Evolutionary conservation across 345 rosid species (phyloP).

Genomic region (Euphorbia peplus): DNA sequence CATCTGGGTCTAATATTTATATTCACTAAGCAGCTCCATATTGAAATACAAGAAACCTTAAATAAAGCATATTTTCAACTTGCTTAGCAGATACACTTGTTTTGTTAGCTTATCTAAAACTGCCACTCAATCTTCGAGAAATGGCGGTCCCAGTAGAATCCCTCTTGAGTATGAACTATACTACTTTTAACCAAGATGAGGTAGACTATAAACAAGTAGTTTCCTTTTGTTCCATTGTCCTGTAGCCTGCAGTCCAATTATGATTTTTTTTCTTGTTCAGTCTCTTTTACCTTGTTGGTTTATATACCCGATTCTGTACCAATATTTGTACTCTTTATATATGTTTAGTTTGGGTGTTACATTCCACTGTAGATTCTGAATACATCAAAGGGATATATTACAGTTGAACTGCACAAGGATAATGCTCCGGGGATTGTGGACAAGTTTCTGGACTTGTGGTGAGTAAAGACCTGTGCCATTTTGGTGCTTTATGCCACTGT

Average conservation of each 20-base stretch:
- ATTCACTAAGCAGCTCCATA: not conserved
- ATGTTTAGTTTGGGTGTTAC: slow-evolving; percentile 5
- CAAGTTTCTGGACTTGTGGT: slow-evolving; percentile 73
- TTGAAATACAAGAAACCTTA: not conserved
- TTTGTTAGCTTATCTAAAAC: not conserved
- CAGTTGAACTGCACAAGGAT: slow-evolving; percentile 72
- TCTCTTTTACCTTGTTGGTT: not conserved
- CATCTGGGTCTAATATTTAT: not conserved
- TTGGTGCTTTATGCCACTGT: not conserved
- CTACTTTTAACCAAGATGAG: not conserved
- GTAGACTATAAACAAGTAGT: not conserved
- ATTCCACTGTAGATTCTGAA: slow-evolving; percentile 52
- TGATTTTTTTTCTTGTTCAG: not conserved
- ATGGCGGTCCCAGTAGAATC: not conserved
- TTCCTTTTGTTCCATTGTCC: not conserved
- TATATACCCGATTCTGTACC: not conserved
- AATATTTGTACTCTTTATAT: not conserved
- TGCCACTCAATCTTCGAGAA: not conserved
- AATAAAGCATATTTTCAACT: not conserved
- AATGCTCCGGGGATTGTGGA: slow-evolving; percentile 70
- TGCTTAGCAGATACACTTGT: not conserved
- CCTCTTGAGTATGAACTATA: not conserved
- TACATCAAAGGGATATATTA: slow-evolving; percentile 70
- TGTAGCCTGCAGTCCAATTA: not conserved
- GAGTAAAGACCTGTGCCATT: slow-evolving; percentile 19